Base-by-base conservation (phyloP, 306 rosid species). In the Fragaria ananassa region DNA sequence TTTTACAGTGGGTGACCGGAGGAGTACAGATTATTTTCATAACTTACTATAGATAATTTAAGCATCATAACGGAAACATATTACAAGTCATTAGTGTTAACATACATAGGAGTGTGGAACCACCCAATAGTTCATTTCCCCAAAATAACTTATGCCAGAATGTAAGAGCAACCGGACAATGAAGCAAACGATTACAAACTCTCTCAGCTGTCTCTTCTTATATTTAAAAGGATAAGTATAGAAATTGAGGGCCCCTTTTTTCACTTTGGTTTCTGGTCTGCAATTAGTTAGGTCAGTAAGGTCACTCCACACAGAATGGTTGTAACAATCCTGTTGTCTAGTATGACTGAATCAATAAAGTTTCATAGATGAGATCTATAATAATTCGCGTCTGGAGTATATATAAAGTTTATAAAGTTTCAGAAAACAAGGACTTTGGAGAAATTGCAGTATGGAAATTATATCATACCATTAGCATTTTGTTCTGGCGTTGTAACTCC, bases 401-500 rank as follows among this genome's bases (percentile, higher is more conserved):
- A 27, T 42, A 49, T 6, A 0, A 60, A 57, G 64, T 46, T 57
- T 42, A 49, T 6, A 0, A 60, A 57, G 64, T 46, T 57, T 66
- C 11, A 21, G 45, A 58, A 45, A 8, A 76, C 57, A 67, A 75
- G 49, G 65, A 81, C 58, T 7, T 76, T 79, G 63, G 71, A 80
- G 80, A 74, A 81, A 60, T 47, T 84, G 68, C 37, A 44, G 69
- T 11, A 39, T 54, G 71, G 49, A 19, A 72, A 74, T 72, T 79
- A 74, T 51, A 76, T 72, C 72, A 81, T 92, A 95, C 98, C 98
- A 95, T 95, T 60, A 92, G 76, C 88, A 87, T 82, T 88, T 92
- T 95, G 83, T 95, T 95, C 85, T 90, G 98, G 70, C 96, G 98
- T 74, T 95, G 97, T 68, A 95, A 82, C 88, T 95, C 98, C 87